Conservation (phyloP, 257 asterid species). For the Solanum medicagineum region DNA sequence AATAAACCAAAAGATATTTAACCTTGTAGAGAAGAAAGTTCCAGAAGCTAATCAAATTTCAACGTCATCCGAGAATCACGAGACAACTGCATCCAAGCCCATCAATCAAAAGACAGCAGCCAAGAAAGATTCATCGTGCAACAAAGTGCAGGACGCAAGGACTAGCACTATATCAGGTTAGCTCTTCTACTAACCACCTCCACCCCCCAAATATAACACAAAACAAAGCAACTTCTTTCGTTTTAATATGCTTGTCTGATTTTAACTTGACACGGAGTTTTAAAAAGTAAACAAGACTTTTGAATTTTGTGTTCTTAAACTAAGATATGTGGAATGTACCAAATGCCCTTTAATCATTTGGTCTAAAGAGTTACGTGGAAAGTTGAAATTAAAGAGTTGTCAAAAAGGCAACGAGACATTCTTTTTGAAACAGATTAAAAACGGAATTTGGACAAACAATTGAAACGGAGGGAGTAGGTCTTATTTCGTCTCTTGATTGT, state of each 20-base stretch:
- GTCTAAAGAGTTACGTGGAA: too few species aligned
- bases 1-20: constrained; percentile 9
- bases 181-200: background rate
- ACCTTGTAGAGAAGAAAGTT: constrained; percentile 36
- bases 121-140: constrained; percentile 15
- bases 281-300: background rate
- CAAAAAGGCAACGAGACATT: background rate
- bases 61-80: constrained; percentile 2
- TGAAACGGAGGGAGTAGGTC: background rate
- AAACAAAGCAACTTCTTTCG: background rate
- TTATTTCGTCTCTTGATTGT: background rate
- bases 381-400: too few species aligned
- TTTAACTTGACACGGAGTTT: background rate
- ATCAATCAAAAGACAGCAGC: constrained; percentile 10
- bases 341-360: background rate
- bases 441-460: too few species aligned
- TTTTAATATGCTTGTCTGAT: background rate
- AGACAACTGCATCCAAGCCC: constrained; percentile 3
- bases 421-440: background rate
- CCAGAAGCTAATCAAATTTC: constrained; percentile 11
- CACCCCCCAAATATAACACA: background rate
- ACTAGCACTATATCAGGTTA: constrained; percentile 29
- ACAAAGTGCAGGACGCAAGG: constrained; percentile 18
- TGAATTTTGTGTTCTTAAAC: background rate
- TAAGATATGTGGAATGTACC: background rate